phyloP scores from a whole-genome alignment of 257 asterid species.

The Linaria vulgaris region DNA sequence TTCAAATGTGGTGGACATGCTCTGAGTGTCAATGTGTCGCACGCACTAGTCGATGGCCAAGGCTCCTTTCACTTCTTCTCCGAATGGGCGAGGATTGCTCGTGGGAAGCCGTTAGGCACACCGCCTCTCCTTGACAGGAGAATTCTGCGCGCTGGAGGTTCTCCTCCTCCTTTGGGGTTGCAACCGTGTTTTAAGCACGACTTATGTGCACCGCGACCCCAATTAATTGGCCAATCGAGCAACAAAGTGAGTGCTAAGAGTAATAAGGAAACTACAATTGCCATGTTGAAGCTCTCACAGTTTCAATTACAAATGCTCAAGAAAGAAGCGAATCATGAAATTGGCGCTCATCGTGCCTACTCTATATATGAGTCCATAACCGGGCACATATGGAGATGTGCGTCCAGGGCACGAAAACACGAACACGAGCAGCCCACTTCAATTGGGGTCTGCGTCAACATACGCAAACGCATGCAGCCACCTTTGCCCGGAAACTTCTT shows the following conservation, averaged over 20 bases:
- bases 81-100: constrained; percentile 34
- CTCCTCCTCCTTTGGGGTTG: too few species aligned
- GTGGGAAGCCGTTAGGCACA: not conserved
- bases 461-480: constrained; percentile 30
- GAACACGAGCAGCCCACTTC: constrained; percentile 26
- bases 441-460: constrained; percentile 23
- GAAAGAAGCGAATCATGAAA: constrained; percentile 2
- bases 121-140: constrained; percentile 35
- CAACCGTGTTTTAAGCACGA: not conserved
- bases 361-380: constrained; percentile 32
- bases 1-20: constrained; percentile 36
- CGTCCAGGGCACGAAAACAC: constrained; percentile 31
- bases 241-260: constrained; percentile 2
- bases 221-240: constrained; percentile 6
- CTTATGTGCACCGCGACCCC: not conserved
- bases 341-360: constrained; percentile 3
- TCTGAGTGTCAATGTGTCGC: constrained; percentile 29
- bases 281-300: too few species aligned
- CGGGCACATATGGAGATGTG: constrained; percentile 37
- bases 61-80: constrained; percentile 29
- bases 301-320: constrained; percentile 21
- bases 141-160: too few species aligned
- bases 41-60: constrained; percentile 32
- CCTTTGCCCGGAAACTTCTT: constrained; percentile 31
- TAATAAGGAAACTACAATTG: constrained; percentile 14